phyloP scores from a whole-genome alignment of 163 green algal genomes.

The Chlamydomonas reinhardtii region DNA sequence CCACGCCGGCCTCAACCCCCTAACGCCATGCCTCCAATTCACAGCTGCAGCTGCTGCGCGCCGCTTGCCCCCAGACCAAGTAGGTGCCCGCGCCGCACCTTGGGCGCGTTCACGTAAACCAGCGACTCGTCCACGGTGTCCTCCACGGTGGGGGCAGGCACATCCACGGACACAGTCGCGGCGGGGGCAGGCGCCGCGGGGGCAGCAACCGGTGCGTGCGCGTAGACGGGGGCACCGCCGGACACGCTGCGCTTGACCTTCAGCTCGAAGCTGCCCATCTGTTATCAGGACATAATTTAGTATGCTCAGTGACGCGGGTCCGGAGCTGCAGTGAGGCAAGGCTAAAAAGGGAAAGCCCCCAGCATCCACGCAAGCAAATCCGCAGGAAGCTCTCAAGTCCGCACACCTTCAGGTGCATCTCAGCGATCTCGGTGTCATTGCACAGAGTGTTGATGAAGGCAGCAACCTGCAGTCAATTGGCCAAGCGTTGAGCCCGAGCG shows the following conservation, averaged over 20 bases:
- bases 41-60: no score
- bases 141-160: constrained; percentile 40
- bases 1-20: no score
- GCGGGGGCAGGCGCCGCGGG: constrained; percentile 23
- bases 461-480: constrained; percentile 71
- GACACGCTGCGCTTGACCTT: constrained; percentile 74
- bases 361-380: no score
- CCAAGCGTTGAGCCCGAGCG: not conserved
- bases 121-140: constrained; percentile 79
- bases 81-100: constrained; percentile 58
- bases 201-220: constrained; percentile 38
- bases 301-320: no score
- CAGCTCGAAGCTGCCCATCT: constrained; percentile 82
- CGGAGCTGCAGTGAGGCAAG: no score
- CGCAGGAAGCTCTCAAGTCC: no score
- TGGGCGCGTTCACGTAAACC: constrained; percentile 76
- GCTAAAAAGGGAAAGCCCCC: no score
- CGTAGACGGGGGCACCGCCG: constrained; percentile 8
- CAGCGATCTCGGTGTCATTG: constrained; percentile 85
- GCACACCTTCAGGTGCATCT: constrained; percentile 82
- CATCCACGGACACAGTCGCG: not conserved
- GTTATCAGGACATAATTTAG: not conserved
- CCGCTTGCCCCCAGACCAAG: no score
- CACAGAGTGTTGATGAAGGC: constrained; percentile 77
- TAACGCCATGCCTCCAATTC: no score